Conservation (phyloP, 2,329 filamentous ascomycete genomes). For the Paraconiothyrium brasiliense region DNA sequence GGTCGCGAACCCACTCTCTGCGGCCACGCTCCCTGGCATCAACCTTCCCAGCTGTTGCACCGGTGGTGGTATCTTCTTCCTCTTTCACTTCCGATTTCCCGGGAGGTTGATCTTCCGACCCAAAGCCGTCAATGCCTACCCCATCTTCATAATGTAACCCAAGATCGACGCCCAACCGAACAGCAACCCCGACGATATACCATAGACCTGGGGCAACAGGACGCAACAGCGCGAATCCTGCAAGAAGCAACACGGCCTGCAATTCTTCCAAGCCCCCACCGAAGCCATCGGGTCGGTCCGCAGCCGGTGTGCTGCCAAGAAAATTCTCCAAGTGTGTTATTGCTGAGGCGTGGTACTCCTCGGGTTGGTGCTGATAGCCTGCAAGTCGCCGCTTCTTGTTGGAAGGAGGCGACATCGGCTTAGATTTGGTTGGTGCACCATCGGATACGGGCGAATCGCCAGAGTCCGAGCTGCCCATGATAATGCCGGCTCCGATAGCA, state of each 20-base stretch:
- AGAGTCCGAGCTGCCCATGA: constrained; percentile 67
- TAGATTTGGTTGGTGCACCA: constrained; percentile 35
- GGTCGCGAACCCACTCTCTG: constrained; percentile 84
- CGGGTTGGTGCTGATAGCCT: constrained; percentile 76
- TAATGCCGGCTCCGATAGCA: constrained; percentile 93
- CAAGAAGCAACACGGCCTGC: constrained; percentile 89
- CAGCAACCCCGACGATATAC: constrained; percentile 96
- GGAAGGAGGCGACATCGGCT: constrained; percentile 40
- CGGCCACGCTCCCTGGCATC: constrained; percentile 69
- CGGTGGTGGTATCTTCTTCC: constrained; percentile 43
- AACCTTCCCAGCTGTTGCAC: constrained; percentile 45
- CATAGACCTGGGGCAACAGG: constrained; percentile 93
- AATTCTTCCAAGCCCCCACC: constrained; percentile 92
- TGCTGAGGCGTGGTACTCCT: constrained; percentile 95
- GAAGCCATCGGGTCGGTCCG: constrained; percentile 68
- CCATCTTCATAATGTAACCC: constrained; percentile 94
- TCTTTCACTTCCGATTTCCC: constrained; percentile 37
- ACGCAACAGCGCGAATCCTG: constrained; percentile 88
- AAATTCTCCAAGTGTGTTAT: constrained; percentile 92
- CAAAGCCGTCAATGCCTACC: constrained; percentile 66
- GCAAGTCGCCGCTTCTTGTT: constrained; percentile 52
- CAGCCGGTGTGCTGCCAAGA: constrained; percentile 70
- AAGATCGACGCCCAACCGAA: constrained; percentile 88
- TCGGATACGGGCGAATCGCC: constrained; percentile 45
- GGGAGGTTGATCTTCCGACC: constrained; percentile 39